Evolutionary conservation across 23 red algal species (phyloP).

Genomic region (Gracilaria domingensis): DNA sequence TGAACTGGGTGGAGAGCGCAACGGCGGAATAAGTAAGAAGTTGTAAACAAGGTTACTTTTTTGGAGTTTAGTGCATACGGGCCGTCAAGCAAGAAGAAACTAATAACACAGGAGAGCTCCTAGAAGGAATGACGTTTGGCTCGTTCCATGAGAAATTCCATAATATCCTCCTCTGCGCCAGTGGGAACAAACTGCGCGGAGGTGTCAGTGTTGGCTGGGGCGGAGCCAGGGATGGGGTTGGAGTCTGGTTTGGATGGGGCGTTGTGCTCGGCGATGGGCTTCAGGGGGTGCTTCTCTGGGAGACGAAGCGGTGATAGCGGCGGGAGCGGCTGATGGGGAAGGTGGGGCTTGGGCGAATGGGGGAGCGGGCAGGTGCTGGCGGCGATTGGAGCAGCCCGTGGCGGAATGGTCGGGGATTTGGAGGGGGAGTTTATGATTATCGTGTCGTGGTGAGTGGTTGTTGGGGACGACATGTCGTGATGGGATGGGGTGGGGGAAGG

Average conservation of each 20-base stretch:
- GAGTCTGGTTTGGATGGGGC: not conserved
- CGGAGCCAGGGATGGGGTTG: not conserved
- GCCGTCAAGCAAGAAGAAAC: constrained; percentile 5
- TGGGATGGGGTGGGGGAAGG: too few relatives aligned
- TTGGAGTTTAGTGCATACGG: not conserved
- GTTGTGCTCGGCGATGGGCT: not conserved
- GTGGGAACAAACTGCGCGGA: not conserved
- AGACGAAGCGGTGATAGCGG: constrained; percentile 23
- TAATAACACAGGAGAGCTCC: not conserved
- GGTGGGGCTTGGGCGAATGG: constrained; percentile 24
- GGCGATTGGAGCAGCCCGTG: not conserved
- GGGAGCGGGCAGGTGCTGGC: constrained; percentile 30
- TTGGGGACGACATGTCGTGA: not conserved
- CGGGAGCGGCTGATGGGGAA: constrained; percentile 28
- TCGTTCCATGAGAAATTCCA: constrained; percentile 27
- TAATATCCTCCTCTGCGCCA: constrained; percentile 27
- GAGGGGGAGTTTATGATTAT: constrained; percentile 25
- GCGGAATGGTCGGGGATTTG: constrained; percentile 18
- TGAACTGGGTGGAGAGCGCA: constrained; percentile 55
- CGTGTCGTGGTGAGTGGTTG: constrained; percentile 40
- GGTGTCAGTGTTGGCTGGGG: not conserved
- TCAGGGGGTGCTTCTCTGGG: not conserved
- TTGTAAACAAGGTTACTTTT: not conserved
- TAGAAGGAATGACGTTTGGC: constrained; percentile 37
- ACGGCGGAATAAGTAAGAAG: not conserved